A percentile compares a stretch with the other conserved stretches of the same genome.
Evolutionary conservation across 23 red algal species (phyloP).

Genomic region (Gracilaria gracilis): DNA sequence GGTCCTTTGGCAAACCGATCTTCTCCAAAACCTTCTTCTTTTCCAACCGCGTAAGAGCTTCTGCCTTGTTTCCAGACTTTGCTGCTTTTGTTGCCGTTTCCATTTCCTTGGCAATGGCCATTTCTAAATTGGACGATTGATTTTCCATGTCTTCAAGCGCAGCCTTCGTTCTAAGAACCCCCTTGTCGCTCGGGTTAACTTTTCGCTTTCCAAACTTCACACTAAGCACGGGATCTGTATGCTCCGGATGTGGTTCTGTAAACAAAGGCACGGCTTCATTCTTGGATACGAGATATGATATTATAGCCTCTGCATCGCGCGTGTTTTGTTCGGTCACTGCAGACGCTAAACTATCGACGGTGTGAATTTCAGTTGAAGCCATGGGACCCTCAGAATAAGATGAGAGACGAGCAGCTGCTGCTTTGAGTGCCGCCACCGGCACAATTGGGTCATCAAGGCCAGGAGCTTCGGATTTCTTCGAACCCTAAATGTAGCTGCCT

Average conservation of each 20-base stretch:
- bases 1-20: constrained; percentile 34
- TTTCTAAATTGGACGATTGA: constrained; percentile 53
- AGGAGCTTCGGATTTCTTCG: constrained; percentile 34
- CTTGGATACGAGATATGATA: constrained; percentile 60
- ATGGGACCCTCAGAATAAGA: constrained; percentile 54
- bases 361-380: constrained; percentile 66
- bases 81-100: constrained; percentile 51
- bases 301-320: constrained; percentile 72
- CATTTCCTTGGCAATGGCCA: constrained; percentile 35
- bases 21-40: constrained; percentile 66
- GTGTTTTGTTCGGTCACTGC: constrained; percentile 47
- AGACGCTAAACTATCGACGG: constrained; percentile 56
- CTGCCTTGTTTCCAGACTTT: constrained; percentile 60
- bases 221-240: constrained; percentile 54
- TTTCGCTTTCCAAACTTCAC: constrained; percentile 64
- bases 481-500: constrained; percentile 51
- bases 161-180: constrained; percentile 64
- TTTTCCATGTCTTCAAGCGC: constrained; percentile 68
- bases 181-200: constrained; percentile 42
- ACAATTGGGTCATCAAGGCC: constrained; percentile 71
- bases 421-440: constrained; percentile 58
- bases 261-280: constrained; percentile 55
- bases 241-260: constrained; percentile 43
- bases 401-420: constrained; percentile 32
- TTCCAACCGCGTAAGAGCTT: constrained; percentile 51